phyloP scores from a whole-genome alignment of 2,329 filamentous ascomycete genomes.

The Fusarium redolens region DNA sequence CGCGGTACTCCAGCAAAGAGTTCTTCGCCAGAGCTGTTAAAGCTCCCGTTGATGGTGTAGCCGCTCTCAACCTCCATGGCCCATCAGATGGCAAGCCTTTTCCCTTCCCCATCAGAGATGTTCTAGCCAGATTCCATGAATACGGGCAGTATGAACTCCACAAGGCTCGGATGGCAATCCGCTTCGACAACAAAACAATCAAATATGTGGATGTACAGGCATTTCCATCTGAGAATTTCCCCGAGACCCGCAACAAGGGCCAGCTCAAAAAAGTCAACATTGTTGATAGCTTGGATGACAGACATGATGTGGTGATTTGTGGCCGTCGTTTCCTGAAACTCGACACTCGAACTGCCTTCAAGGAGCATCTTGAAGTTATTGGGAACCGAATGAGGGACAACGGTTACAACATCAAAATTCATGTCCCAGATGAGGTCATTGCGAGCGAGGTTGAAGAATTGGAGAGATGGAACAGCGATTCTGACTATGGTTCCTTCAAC shows the following conservation, averaged over 20 bases:
- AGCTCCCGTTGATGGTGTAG: neutral
- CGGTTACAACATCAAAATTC: neutral
- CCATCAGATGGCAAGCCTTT: neutral
- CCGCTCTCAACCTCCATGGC: neutral
- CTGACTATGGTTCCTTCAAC: neutral
- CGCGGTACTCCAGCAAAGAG: too few relatives aligned
- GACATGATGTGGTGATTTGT: too few relatives aligned
- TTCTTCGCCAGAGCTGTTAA: too few relatives aligned
- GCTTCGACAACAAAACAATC: neutral
- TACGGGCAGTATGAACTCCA: neutral
- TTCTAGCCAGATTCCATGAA: neutral
- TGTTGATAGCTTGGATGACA: too few relatives aligned
- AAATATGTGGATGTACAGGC: neutral
- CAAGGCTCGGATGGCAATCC: neutral
- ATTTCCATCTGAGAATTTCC: neutral
- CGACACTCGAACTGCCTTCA: neutral
- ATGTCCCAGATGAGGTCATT: neutral
- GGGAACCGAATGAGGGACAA: neutral
- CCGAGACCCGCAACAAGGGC: fast-evolving
- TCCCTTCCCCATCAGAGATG: neutral
- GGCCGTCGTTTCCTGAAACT: too few relatives aligned
- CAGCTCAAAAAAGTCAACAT: neutral
- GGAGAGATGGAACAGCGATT: too few relatives aligned
- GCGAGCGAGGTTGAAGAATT: fast-evolving
- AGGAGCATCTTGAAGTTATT: neutral